Conservation (phyloP, 352 stramenopile genomes). For the Albugo candida region DNA sequence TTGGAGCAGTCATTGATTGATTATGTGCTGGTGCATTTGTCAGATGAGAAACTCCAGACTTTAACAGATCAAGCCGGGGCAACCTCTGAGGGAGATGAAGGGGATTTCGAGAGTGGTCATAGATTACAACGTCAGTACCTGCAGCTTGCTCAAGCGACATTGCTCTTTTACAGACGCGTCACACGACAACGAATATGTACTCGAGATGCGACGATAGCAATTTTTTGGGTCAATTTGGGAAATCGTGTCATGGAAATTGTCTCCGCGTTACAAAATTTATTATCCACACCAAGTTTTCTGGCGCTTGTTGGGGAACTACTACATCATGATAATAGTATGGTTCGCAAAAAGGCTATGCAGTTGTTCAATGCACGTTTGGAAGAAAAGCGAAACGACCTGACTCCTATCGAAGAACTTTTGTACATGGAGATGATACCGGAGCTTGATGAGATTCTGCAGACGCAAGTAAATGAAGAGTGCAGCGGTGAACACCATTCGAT, state of each 20-base stretch:
- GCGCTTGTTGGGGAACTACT: constrained; percentile 68
- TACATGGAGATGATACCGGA: constrained; percentile 80
- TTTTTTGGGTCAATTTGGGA: constrained; percentile 37
- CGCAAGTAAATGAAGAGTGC: constrained; percentile 30
- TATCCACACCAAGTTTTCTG: constrained; percentile 72
- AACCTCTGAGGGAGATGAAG: constrained; percentile 9
- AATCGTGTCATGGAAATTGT: constrained; percentile 51
- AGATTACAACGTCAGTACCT: constrained; percentile 59
- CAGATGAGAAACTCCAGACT: too few relatives aligned
- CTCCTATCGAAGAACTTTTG: constrained; percentile 45
- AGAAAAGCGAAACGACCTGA: constrained; percentile 32
- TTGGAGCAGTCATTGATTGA: constrained; percentile 41
- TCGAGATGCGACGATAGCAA: constrained; percentile 2
- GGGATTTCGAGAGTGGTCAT: constrained; percentile 15
- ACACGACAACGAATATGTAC: constrained; percentile 15
- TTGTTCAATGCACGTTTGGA: constrained; percentile 75
- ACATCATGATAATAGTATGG: constrained; percentile 69
- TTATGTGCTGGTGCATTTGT: constrained; percentile 46
- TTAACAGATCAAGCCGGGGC: too few relatives aligned
- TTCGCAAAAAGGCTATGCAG: constrained; percentile 78
- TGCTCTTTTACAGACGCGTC: constrained; percentile 68
- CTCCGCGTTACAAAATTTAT: constrained; percentile 51
- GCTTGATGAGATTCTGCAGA: constrained; percentile 45
- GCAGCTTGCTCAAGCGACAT: constrained; percentile 50
- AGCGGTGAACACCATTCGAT: too few relatives aligned